Evolutionary conservation across 306 rosid genomes (phyloP).

Genomic region (Lupinus albus): DNA sequence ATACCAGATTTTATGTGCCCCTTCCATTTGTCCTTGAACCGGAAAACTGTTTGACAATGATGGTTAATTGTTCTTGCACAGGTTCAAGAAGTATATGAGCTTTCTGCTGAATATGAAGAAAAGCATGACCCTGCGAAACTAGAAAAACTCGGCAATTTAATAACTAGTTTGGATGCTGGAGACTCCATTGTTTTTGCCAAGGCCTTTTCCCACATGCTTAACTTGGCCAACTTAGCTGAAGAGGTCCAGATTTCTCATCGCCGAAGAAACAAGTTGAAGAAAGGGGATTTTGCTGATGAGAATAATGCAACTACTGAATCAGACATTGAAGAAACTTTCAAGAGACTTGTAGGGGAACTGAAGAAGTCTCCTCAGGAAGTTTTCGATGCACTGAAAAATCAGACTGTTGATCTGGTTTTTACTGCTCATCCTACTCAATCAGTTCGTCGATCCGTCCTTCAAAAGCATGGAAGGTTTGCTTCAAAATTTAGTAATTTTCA

Average conservation of each 20-base stretch:
- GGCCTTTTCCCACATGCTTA: conserved; percentile 92
- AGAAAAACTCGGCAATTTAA: conserved; percentile 70
- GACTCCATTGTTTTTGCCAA: conserved; percentile 89
- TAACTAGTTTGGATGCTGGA: conserved; percentile 91
- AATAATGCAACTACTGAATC: conserved; percentile 87
- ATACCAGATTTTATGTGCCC: neutral
- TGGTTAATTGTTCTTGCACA: conserved; percentile 37
- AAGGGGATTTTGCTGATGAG: conserved; percentile 82
- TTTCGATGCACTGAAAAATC: conserved; percentile 83
- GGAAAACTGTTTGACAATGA: conserved; percentile 9
- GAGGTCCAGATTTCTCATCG: conserved; percentile 91
- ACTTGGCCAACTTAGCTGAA: conserved; percentile 94
- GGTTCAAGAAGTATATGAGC: conserved; percentile 92
- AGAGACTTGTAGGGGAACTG: conserved; percentile 68
- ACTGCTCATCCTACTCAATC: conserved; percentile 99
- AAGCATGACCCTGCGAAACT: conserved; percentile 72
- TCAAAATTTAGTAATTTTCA: neutral
- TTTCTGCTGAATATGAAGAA: conserved; percentile 92
- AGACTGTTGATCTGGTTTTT: conserved; percentile 89
- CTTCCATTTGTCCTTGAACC: conserved; percentile 12
- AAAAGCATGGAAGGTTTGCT: conserved; percentile 84
- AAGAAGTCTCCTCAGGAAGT: conserved; percentile 88
- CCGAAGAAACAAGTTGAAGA: conserved; percentile 76
- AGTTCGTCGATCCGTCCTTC: conserved; percentile 91
- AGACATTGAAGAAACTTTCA: conserved; percentile 87